Conservation (phyloP, 495 filamentous ascomycete species). For the Cryomyces minteri region DNA sequence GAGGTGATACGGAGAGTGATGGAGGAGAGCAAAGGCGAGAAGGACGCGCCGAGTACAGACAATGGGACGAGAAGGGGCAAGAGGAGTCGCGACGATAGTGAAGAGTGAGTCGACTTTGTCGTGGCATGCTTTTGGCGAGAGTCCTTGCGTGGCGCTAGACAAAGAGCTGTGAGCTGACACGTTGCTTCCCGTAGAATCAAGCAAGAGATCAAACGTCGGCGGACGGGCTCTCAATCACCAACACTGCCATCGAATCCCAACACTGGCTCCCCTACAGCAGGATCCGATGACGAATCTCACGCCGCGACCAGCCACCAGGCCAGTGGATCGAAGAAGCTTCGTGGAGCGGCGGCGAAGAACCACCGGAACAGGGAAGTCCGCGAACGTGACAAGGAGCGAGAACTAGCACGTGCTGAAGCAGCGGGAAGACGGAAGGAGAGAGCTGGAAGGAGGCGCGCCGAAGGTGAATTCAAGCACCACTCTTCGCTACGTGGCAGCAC, state of each 20-base stretch:
- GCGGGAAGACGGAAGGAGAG: conserved; percentile 56
- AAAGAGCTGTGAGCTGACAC: background rate
- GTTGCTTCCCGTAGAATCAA: conserved; percentile 15
- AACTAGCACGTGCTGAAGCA: conserved; percentile 49
- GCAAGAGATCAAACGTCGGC: conserved; percentile 44
- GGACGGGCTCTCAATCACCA: conserved; percentile 56
- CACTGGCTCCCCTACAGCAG: conserved; percentile 29
- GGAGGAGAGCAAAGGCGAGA: conserved; percentile 79
- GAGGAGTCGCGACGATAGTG: conserved; percentile 74
- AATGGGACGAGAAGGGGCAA: conserved; percentile 45
- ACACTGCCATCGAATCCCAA: conserved; percentile 31
- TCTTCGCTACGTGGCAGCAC: conserved; percentile 2
- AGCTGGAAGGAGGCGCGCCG: conserved; percentile 50
- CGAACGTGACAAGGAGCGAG: conserved; percentile 42
- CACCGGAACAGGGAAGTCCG: conserved; percentile 56
- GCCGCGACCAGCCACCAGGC: conserved; percentile 25
- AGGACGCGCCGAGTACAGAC: conserved; percentile 28
- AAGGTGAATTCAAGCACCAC: conserved; percentile 31
- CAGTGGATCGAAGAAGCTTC: conserved; percentile 37
- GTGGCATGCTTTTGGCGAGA: conserved; percentile 6
- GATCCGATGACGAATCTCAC: conserved; percentile 53
- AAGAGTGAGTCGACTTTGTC: conserved; percentile 48
- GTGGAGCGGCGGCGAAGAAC: conserved; percentile 41
- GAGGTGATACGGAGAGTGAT: conserved; percentile 77
- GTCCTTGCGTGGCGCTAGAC: background rate